phyloP scores from a whole-genome alignment of 192 early-diverging fungal species.

The Backusella liffmaniae region DNA sequence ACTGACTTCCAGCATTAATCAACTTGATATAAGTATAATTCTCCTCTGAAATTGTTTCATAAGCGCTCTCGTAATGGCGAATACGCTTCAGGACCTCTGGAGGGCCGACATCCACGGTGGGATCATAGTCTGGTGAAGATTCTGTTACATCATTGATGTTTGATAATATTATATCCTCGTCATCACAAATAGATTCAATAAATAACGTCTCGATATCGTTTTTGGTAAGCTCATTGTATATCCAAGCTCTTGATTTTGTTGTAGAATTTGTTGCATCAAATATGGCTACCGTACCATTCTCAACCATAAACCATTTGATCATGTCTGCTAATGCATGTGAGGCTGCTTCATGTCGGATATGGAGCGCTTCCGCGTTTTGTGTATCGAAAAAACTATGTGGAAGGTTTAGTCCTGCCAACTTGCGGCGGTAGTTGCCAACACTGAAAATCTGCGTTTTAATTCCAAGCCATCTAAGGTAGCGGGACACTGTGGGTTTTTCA shows the following conservation, averaged over 20 bases:
- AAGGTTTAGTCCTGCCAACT: slow-evolving; percentile 75
- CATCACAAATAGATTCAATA: slow-evolving; percentile 91
- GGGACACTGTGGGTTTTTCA: slow-evolving; percentile 57
- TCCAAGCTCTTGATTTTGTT: slow-evolving; percentile 64
- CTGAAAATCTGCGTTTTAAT: slow-evolving; percentile 93
- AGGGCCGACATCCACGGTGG: slow-evolving; percentile 59
- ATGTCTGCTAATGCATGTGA: slow-evolving; percentile 86
- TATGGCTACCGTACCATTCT: slow-evolving; percentile 81
- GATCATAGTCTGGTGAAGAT: slow-evolving; percentile 90
- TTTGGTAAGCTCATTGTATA: slow-evolving; percentile 68
- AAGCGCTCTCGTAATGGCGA: slow-evolving; percentile 80
- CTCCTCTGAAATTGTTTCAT: slow-evolving; percentile 82
- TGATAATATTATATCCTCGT: slow-evolving; percentile 73
- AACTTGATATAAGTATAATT: slow-evolving; percentile 86
- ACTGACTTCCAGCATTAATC: slow-evolving; percentile 86
- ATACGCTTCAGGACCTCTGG: slow-evolving; percentile 74
- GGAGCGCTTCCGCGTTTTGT: slow-evolving; percentile 64
- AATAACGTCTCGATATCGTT: slow-evolving; percentile 89
- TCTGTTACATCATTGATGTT: slow-evolving; percentile 95
- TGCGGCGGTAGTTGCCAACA: slow-evolving; percentile 95
- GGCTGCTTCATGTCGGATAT: slow-evolving; percentile 79
- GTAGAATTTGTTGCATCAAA: slow-evolving; percentile 99
- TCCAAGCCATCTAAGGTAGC: slow-evolving; percentile 95
- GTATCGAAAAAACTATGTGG: slow-evolving; percentile 92
- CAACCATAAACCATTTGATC: slow-evolving; percentile 84